Base-by-base conservation (phyloP, 2,329 filamentous ascomycete genomes). In the Leptographium procerum region DNA sequence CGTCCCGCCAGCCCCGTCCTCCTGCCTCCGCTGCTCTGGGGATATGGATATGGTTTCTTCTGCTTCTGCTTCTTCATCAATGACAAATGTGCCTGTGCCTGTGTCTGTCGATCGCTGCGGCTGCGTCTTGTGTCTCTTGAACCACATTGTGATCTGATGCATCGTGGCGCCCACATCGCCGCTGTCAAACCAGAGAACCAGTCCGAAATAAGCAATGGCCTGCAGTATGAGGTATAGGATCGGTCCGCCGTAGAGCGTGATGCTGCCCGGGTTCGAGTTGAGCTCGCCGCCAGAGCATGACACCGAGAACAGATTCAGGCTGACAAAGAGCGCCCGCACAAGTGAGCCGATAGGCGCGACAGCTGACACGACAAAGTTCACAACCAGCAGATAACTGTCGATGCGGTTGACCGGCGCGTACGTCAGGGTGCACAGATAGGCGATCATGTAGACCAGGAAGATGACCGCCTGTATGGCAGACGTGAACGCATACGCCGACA, bases 201-300 rank as follows among this genome's bases (percentile, higher is more conserved):
- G 70, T 0, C 78, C 74, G 63, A 95, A 91, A 1, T 94, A 75
- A 19, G 89, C 60, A 28, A 89, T 69, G 0, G 83, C 82, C 67
- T 96, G 91, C 0, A 91, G 53, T 55, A 89, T 79, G 1, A 96
- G 80, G 69, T 95, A 96, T 0, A 94, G 70, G 40, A 96, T 92
- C 0, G 90, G 89, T 0, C 88, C 89, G 33, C 91, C 91, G 65
- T 91, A 96, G 31, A 86, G 80, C 0, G 79, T 77, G 34, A 96
- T 82, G 4, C 79, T 82, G 8, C 83, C 87, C 0, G 91, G 88
- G 63, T 89, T 86, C 1, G 77, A 74, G 1, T 85, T 82, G 24
- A 91, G 71, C n/a, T 76, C 61, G 24, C 81, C 75, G 29, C 80
- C 84, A 34, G 82, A 78, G 68, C 91, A 96, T 2, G 89, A 80